A percentile compares a stretch with the other conserved stretches of the same genome.
phyloP scores from a whole-genome alignment of 2,329 filamentous ascomycete genomes.

The Sporothrix brasiliensis region DNA sequence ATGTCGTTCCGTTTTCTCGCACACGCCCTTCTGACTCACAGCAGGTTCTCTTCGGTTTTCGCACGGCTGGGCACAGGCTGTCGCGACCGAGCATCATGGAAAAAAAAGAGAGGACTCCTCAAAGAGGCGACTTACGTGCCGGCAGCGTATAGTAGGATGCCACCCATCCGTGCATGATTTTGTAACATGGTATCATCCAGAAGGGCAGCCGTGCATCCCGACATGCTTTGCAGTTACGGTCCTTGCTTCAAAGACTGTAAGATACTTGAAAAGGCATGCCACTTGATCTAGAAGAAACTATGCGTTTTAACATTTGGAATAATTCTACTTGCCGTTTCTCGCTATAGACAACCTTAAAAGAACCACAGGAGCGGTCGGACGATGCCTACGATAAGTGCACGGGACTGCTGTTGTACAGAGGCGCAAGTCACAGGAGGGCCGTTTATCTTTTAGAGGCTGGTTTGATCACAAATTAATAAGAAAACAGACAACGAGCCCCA shows the following conservation, averaged over 20 bases:
- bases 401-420: not conserved
- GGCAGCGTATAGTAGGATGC: not conserved
- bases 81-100: not conserved
- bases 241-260: no score
- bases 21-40: not conserved
- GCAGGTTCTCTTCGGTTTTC: not conserved
- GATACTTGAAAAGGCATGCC: no score
- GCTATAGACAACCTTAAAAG: slow-evolving; percentile 4
- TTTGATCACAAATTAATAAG: not conserved
- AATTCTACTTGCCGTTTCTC: slow-evolving; percentile 4
- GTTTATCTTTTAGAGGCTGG: not conserved
- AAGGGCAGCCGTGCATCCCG: not conserved
- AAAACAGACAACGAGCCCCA: not conserved
- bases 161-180: not conserved
- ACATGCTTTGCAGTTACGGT: not conserved
- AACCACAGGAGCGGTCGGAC: not conserved
- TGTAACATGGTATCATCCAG: slow-evolving; percentile 15
- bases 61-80: not conserved
- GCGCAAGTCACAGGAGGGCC: not conserved
- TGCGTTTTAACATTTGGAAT: not conserved
- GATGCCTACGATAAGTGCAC: not conserved
- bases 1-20: not conserved
- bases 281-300: no score
- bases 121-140: not conserved
- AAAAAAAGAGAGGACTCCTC: not conserved